Percentiles rank a stretch among this genome's conserved stretches.
Conservation (phyloP, 148 eudicot genomes). For the Heliosperma pusillum region DNA sequence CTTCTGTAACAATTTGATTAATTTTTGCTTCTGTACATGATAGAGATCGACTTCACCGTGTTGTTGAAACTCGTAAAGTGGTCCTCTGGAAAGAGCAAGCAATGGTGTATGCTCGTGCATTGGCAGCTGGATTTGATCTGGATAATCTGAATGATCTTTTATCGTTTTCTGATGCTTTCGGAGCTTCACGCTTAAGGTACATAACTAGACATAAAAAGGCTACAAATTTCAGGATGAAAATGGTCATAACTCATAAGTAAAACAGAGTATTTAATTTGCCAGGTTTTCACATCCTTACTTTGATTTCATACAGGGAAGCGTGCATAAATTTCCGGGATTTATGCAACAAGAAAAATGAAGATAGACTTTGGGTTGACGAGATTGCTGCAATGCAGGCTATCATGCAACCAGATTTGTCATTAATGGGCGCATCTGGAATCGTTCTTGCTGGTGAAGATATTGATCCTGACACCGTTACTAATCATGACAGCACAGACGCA, state of each 20-base stretch:
- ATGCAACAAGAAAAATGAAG: slow-evolving; percentile 69
- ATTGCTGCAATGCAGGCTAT: slow-evolving; percentile 82
- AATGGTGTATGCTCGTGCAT: slow-evolving; percentile 86
- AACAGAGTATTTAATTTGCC: not conserved
- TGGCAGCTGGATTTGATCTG: slow-evolving; percentile 73
- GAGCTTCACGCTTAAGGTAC: slow-evolving; percentile 80
- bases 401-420: slow-evolving; percentile 51
- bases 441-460: slow-evolving; percentile 55
- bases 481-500: slow-evolving; percentile 47
- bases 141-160: slow-evolving; percentile 56
- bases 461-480: slow-evolving; percentile 43
- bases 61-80: slow-evolving; percentile 62
- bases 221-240: not conserved
- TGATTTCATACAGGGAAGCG: slow-evolving; percentile 56
- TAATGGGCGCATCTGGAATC: slow-evolving; percentile 55
- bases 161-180: slow-evolving; percentile 68
- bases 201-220: not conserved
- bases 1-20: not conserved
- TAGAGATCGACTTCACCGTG: slow-evolving; percentile 71
- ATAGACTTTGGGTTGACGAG: slow-evolving; percentile 76
- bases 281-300: slow-evolving; percentile 12
- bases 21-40: slow-evolving; percentile 16
- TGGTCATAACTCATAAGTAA: not conserved
- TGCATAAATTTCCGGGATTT: slow-evolving; percentile 66
- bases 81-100: slow-evolving; percentile 79